Percentiles rank a stretch among this genome's conserved stretches.
These are phyloP conservation scores for Neoscytalidium dimidiatum DNA, from an alignment of 2,329 filamentous ascomycete species.

Conservation along the genomic window DNA sequence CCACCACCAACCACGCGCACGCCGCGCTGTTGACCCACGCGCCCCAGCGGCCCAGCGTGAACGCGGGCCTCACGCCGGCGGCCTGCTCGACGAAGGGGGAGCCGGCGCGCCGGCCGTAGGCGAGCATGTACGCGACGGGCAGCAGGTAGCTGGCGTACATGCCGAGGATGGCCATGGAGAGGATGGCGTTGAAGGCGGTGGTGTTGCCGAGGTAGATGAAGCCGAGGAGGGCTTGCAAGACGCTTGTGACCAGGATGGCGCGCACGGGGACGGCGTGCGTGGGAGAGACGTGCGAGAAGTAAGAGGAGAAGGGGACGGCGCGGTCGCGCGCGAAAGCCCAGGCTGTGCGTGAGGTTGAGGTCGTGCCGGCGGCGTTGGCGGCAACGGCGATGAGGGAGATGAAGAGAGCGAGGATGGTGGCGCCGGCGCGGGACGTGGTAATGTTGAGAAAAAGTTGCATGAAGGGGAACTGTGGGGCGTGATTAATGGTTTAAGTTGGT, in stretches of 20 bases:
- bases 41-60: constrained; percentile 38
- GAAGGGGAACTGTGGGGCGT: constrained; percentile 46
- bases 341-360: constrained; percentile 40
- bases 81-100: not conserved
- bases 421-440: constrained; percentile 28
- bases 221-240: constrained; percentile 31
- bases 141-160: constrained; percentile 49
- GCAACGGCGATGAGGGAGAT: constrained; percentile 29
- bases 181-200: constrained; percentile 46
- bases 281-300: constrained; percentile 38
- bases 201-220: constrained; percentile 47
- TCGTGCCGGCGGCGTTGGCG: constrained; percentile 34
- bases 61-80: constrained; percentile 21
- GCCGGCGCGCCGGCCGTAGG: constrained; percentile 36
- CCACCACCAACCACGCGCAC: constrained; percentile 47
- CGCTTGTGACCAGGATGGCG: constrained; percentile 30
- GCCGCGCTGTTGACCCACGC: constrained; percentile 43
- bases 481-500: too few species aligned
- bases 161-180: constrained; percentile 46
- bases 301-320: constrained; percentile 38
- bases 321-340: constrained; percentile 45
- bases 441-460: constrained; percentile 44
- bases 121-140: constrained; percentile 42
- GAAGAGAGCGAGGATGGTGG: constrained; percentile 34
- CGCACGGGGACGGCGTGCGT: constrained; percentile 35